Evolutionary conservation across 2,329 filamentous ascomycete genomes (phyloP).

Genomic region (Hypocreales sp.): DNA sequence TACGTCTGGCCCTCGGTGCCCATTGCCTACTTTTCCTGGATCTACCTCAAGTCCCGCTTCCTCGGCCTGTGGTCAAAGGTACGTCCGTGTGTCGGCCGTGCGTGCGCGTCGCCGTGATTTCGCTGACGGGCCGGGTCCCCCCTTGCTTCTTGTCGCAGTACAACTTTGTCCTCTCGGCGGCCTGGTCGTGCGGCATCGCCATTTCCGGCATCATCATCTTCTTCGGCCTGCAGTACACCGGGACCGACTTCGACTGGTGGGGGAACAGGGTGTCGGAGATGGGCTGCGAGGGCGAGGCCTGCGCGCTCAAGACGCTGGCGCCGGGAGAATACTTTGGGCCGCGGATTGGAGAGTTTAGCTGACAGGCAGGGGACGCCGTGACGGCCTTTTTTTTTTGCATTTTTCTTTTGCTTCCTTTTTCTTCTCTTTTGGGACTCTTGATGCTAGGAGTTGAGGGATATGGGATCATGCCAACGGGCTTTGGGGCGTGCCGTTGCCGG

Average conservation of each 20-base stretch:
- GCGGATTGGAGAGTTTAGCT: constrained; percentile 21
- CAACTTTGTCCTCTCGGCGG: constrained; percentile 36
- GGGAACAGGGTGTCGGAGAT: constrained; percentile 25
- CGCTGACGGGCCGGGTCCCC: no score
- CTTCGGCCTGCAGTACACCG: constrained; percentile 32
- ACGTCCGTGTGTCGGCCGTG: no score
- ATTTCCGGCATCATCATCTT: constrained; percentile 36
- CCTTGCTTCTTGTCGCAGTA: constrained; percentile 16
- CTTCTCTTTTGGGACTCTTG: background rate
- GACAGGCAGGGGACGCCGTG: constrained; percentile 1
- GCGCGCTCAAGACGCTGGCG: constrained; percentile 17
- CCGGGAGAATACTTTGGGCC: constrained; percentile 23
- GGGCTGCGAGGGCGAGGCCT: constrained; percentile 26
- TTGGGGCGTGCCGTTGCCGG: no score
- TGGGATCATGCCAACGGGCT: background rate
- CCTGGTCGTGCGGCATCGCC: constrained; percentile 33
- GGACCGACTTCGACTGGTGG: constrained; percentile 29
- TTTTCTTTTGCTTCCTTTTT: background rate
- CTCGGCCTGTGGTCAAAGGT: constrained; percentile 36
- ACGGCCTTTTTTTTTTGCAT: background rate
- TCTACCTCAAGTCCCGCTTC: constrained; percentile 32
- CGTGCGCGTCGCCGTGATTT: no score
- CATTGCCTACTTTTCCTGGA: constrained; percentile 35
- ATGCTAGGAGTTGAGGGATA: background rate
- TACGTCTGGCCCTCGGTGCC: constrained; percentile 37